These are phyloP conservation scores for Ochetophila trinervis DNA, from an alignment of 306 rosid species.

Conservation along the genomic window DNA sequence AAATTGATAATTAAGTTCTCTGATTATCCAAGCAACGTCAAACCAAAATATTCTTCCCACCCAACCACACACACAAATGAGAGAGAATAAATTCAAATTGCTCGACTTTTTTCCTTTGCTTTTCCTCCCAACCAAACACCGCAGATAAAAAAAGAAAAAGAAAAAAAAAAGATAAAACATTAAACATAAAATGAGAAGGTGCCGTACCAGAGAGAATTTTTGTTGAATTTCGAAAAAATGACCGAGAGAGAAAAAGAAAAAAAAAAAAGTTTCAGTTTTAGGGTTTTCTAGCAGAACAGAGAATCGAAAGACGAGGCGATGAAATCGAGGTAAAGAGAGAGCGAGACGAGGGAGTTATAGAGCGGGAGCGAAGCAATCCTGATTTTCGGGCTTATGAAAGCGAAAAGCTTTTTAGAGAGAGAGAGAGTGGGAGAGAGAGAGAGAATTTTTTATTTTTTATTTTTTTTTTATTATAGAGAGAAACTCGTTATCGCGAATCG, in stretches of 20 bases:
- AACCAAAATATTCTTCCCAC: background rate
- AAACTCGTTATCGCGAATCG: conserved; percentile 1
- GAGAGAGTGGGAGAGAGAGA: background rate
- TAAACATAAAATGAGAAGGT: background rate
- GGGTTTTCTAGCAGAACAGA: conserved; percentile 1
- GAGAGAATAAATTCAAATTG: background rate
- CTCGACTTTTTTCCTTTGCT: background rate
- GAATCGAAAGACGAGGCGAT: background rate
- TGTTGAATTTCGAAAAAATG: background rate
- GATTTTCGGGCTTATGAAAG: conserved; percentile 10
- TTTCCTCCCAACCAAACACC: background rate
- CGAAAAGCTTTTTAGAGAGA: conserved; percentile 6
- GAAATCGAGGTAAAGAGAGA: background rate
- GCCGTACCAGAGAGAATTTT: conserved; percentile 27
- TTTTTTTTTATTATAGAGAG: conserved; percentile 15
- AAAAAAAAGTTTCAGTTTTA: background rate
- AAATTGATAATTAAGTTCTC: conserved; percentile 7
- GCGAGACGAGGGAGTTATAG: background rate
- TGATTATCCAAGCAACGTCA: conserved; percentile 12
- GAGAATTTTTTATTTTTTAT: background rate
- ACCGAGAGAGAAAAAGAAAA: background rate
- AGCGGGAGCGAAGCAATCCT: conserved; percentile 1
- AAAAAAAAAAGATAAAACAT: background rate
- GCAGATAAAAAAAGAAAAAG: background rate
- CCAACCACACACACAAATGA: background rate